phyloP scores from a whole-genome alignment of 1,284 basidiomycete genomes.

The Naganishia albida region DNA sequence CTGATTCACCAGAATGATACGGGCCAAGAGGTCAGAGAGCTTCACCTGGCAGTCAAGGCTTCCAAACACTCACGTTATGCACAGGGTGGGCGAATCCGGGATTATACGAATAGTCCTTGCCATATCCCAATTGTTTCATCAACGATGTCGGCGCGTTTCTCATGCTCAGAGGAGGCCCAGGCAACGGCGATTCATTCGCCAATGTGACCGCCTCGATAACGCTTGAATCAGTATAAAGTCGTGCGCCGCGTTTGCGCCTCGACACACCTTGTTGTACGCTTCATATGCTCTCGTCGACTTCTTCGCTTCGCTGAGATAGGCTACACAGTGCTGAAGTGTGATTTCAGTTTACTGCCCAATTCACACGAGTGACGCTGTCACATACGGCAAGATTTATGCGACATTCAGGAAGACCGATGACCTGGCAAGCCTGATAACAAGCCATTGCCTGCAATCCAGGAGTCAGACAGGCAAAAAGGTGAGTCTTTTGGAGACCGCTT shows the following conservation, averaged over 20 bases:
- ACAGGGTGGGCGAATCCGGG: constrained; percentile 76
- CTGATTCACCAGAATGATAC: constrained; percentile 36
- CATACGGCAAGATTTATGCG: constrained; percentile 52
- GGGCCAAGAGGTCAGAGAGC: not conserved
- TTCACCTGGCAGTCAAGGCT: constrained; percentile 31
- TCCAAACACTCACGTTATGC: constrained; percentile 61
- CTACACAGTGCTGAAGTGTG: constrained; percentile 64
- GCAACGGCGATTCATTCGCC: constrained; percentile 56
- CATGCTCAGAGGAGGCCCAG: constrained; percentile 67
- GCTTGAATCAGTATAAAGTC: not conserved
- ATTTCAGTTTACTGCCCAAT: constrained; percentile 41
- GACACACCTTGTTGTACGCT: constrained; percentile 64
- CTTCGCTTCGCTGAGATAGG: constrained; percentile 76
- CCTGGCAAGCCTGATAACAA: constrained; percentile 72
- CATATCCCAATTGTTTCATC: constrained; percentile 80
- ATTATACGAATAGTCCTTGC: constrained; percentile 73
- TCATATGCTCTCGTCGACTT: constrained; percentile 80
- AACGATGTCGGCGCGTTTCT: constrained; percentile 84
- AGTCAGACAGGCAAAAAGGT: not conserved
- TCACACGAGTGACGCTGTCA: not conserved
- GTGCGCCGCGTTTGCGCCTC: not conserved
- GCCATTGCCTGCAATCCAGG: constrained; percentile 64
- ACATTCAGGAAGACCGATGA: constrained; percentile 78
- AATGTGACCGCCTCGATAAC: constrained; percentile 62
- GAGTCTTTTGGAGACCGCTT: constrained; percentile 37